Base-by-base conservation (phyloP, 345 rosid genomes). In the Salix purpurea region DNA sequence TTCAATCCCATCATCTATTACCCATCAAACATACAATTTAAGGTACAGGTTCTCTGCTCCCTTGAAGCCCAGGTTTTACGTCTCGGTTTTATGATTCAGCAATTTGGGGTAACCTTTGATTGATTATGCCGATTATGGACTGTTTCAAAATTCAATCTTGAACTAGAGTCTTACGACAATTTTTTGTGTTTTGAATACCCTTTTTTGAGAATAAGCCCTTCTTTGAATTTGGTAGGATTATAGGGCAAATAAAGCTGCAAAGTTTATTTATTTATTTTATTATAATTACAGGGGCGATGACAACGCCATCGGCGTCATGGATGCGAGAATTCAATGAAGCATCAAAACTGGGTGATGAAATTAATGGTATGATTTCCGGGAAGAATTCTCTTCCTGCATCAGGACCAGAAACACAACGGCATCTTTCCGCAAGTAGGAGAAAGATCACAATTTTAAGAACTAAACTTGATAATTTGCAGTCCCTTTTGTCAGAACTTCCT, bases 401-500 rank as follows among this genome's bases (percentile, higher is more conserved):
- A 12, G 99, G 97, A 46, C 97, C 97, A 37, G 98, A 92, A 61
- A 80, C 92, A 30, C 97, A 93, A 75, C 95, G 99, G 36, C 97
- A 89, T 79, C 89, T 91, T 19, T 96, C 99, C 23, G 90, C 95
- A 26, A 88, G 84, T 42, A 85, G 97, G 75, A 90, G 99, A 80
- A 96, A 93, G 89, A 92, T 92, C 73, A 91, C 98, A 2, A 96
- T 96, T 60, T 84, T 96, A 58, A 92, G 96, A 65, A 96, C 97
- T 72, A 84, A 91, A 69, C 89, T 96, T 18, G 99, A 96, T 76
- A 86, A 91, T 78, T 81, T 96, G 36, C 95, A 90, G 82, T 85
- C 97, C 78, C 89, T 89, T 72, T 85, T 96, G 76, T 75, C 92
- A 4, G 83, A 87, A 84, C 90, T 89, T 75, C 91, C 92, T 44